These are phyloP conservation scores for Suillus subalutaceus DNA, from an alignment of 768 basidiomycete genomes.

Conservation along the genomic window DNA sequence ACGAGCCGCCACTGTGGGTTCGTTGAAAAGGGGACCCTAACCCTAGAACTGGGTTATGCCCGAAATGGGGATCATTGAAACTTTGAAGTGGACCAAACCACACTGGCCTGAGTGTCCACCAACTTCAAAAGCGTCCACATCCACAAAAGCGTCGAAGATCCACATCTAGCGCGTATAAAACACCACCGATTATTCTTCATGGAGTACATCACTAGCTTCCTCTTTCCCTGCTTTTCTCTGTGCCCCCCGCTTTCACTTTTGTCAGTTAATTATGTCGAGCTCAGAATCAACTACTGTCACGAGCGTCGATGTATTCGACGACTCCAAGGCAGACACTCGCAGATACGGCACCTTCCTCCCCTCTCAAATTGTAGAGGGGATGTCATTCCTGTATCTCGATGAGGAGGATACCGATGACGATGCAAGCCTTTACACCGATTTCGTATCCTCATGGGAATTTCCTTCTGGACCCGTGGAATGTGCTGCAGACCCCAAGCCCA, in stretches of 20 bases:
- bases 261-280: background rate
- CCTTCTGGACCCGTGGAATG: background rate
- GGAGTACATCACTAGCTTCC: background rate
- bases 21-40: background rate
- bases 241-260: background rate
- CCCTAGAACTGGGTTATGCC: constrained; percentile 5
- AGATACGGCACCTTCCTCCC: constrained; percentile 30
- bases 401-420: constrained; percentile 14
- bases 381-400: constrained; percentile 14
- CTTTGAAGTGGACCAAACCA: background rate
- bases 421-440: constrained; percentile 11
- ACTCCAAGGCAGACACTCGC: constrained; percentile 25
- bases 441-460: constrained; percentile 18
- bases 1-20: too few relatives aligned
- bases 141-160: constrained; percentile 6
- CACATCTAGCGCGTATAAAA: constrained; percentile 2
- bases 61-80: background rate
- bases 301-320: background rate
- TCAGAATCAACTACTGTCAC: background rate
- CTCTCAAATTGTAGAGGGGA: constrained; percentile 11
- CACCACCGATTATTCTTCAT: background rate
- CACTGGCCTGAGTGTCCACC: background rate
- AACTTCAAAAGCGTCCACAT: background rate
- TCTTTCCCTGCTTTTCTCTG: background rate
- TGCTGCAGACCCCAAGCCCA: background rate